phyloP scores from a whole-genome alignment of 2,329 filamentous ascomycete genomes.

The Talaromyces sp. region DNA sequence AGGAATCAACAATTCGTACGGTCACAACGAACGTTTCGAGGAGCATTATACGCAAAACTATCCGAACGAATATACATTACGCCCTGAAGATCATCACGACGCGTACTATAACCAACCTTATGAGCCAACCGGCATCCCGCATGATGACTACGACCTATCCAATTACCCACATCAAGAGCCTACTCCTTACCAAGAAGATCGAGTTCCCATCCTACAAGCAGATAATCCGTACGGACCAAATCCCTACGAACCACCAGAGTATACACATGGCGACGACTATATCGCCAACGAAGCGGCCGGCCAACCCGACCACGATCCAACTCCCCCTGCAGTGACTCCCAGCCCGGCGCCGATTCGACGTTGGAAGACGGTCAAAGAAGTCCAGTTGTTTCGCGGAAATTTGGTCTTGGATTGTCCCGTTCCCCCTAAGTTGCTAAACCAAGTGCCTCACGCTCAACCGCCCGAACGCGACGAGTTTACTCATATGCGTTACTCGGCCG shows the following conservation, averaged over 20 bases:
- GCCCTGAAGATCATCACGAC: constrained; percentile 83
- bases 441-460: constrained; percentile 75
- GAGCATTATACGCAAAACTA: constrained; percentile 36
- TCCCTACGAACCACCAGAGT: constrained; percentile 59
- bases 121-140: constrained; percentile 58
- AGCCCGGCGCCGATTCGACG: constrained; percentile 67
- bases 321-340: constrained; percentile 37
- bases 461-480: constrained; percentile 78
- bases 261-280: constrained; percentile 37
- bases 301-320: constrained; percentile 3
- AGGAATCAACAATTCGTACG: constrained; percentile 62
- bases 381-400: constrained; percentile 95
- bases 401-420: constrained; percentile 95
- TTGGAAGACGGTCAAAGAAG: constrained; percentile 98
- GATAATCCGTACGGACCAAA: constrained; percentile 63
- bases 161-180: constrained; percentile 53
- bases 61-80: constrained; percentile 65
- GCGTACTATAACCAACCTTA: constrained; percentile 82
- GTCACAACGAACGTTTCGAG: constrained; percentile 61
- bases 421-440: constrained; percentile 79
- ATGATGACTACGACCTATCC: constrained; percentile 55
- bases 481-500: constrained; percentile 83
- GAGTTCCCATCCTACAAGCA: constrained; percentile 70
- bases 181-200: constrained; percentile 64
- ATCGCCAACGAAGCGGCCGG: constrained; percentile 37